Base-by-base conservation (phyloP, 495 filamentous ascomycete species). In the Penicillium diatomitis region DNA sequence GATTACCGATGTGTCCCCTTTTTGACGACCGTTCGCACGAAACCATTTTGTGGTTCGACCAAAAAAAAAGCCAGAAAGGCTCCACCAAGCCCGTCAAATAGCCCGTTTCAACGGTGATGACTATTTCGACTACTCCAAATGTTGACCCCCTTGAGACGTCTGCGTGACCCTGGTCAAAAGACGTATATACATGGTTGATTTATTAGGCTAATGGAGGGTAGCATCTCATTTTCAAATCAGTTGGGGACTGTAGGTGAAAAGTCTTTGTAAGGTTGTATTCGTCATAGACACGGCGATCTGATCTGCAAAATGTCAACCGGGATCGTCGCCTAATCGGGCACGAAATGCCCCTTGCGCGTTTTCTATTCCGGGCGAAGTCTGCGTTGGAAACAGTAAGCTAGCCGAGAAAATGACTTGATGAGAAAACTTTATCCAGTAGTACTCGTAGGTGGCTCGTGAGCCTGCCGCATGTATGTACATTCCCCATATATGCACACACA, bases 291-390 rank as follows among this genome's bases (percentile, higher is more conserved):
- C 54, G 65, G 57, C 67, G 62, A 68, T 68, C 67, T 11, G 65
- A 70, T 67, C 65, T 64, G 65, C 67, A 68, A 54, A 53, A 60
- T 58, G 55, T 64, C 60, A 60, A 42, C 53, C 40, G 46, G 54
- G 60, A 63, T 63, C 60, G 53, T 49, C 58, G 41, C 49, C 46
- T 46, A 51, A 46, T 55, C 34, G 44, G 48, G 32, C 47, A 44
- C 47, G 56, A 48, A 50, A 53, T 10, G 50, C 57, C 54, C 57
- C 46, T 30, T 29, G 51, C 44, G 53, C 53, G 41, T 49, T 56
- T 49, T 37, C 56, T 50, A n/a, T 53, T 56, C 56, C 41, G 38
- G 52, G 55, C 36, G 38, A 56, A 41, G 41, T 44, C 35, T 31
- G 38, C 38, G 49, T 35, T 47, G 39, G 37, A 45, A 49, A 36